A percentile compares a stretch with the other conserved stretches of the same genome.
Evolutionary conservation across 306 rosid genomes (phyloP).

Genomic region (Parietaria judaica): DNA sequence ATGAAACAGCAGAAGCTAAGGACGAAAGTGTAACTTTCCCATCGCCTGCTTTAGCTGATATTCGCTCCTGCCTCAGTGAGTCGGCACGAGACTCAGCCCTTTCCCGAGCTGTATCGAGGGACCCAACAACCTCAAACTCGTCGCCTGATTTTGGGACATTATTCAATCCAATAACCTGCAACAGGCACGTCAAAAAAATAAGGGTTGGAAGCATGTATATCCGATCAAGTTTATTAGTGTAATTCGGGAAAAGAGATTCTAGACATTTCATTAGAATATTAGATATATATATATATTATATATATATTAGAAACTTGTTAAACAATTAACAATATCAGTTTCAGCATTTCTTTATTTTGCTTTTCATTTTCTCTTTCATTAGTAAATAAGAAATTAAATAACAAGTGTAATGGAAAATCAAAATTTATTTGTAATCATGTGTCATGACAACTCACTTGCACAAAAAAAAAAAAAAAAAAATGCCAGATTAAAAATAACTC

Average conservation of each 20-base stretch:
- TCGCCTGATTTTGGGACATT: conserved; percentile 91
- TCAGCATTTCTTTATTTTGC: too few relatives aligned
- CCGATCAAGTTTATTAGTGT: too few relatives aligned
- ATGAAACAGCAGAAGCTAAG: conserved; percentile 88
- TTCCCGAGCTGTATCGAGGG: conserved; percentile 89
- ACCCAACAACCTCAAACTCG: conserved; percentile 74
- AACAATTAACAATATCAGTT: too few relatives aligned
- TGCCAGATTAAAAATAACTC: not conserved
- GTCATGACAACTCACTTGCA: too few relatives aligned
- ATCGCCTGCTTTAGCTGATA: conserved; percentile 97
- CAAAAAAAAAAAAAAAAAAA: too few relatives aligned
- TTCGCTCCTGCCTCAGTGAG: conserved; percentile 66
- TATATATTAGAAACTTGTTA: too few relatives aligned
- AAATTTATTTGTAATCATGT: not conserved
- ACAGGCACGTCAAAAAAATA: conserved; percentile 10
- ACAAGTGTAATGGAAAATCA: not conserved
- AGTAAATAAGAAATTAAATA: not conserved
- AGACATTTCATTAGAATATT: too few relatives aligned
- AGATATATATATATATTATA: too few relatives aligned
- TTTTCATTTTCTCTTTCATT: too few relatives aligned
- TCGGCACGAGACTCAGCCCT: conserved; percentile 73
- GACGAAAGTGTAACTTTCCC: conserved; percentile 96
- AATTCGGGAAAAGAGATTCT: too few relatives aligned
- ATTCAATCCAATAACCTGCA: conserved; percentile 84
- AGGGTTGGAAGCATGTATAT: not conserved